Conservation (phyloP, 805 yeast genomes). For the Myxozyma melibiosi region DNA sequence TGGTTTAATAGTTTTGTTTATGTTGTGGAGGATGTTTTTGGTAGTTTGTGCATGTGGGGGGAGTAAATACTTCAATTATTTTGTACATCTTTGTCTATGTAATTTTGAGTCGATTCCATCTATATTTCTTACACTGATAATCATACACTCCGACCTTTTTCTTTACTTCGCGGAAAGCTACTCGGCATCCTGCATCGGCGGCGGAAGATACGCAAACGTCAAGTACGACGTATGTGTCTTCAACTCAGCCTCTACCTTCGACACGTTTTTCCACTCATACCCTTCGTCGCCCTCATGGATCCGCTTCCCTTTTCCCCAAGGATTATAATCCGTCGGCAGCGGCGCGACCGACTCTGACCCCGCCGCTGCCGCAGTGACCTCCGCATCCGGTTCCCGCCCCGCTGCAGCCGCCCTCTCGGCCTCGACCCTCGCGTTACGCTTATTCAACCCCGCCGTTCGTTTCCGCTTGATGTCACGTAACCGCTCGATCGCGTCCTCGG, state of each 20-base stretch:
- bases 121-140: too few relatives aligned
- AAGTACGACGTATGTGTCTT: slow-evolving; percentile 93
- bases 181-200: too few relatives aligned
- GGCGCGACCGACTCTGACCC: slow-evolving; percentile 33
- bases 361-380: slow-evolving; percentile 4
- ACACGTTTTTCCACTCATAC: slow-evolving; percentile 81
- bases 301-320: slow-evolving; percentile 88
- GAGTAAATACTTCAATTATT: background rate
- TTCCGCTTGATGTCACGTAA: slow-evolving; percentile 77
- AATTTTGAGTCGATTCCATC: too few relatives aligned
- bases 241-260: slow-evolving; percentile 79
- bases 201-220: slow-evolving; percentile 73
- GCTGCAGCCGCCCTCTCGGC: slow-evolving; percentile 4
- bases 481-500: slow-evolving; percentile 78
- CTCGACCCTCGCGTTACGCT: slow-evolving; percentile 37
- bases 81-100: too few relatives aligned
- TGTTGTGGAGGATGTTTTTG: too few relatives aligned
- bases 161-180: too few relatives aligned
- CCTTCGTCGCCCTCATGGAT: slow-evolving; percentile 83
- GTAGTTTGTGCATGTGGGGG: too few relatives aligned
- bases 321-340: slow-evolving; percentile 41
- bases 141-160: too few relatives aligned
- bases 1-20: too few relatives aligned
- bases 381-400: background rate
- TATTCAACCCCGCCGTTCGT: slow-evolving; percentile 53